Base-by-base conservation (phyloP, 192 early-diverging fungal species). In the Entomortierella lignicola region DNA sequence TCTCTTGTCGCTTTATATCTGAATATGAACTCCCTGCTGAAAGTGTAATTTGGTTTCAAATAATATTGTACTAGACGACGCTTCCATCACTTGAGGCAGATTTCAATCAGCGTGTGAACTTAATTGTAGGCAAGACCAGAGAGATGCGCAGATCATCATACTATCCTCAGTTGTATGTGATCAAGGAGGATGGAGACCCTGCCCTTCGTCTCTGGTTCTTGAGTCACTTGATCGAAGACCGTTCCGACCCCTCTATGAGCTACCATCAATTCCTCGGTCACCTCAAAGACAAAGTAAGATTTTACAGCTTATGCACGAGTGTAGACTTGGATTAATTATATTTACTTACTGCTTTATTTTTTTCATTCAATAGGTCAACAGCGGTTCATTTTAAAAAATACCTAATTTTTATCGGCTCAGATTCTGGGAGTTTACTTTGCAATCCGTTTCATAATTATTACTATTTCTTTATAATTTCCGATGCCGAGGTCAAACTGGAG, bases 121-220 rank as follows among this genome's bases (percentile, higher is more conserved):
- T 89, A 77, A 87, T 99, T 47, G 85, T 99, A 66, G 87, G 87
- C 23, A 91, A 90, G 54, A 83, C 95, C 25, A 88, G 90, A 18
- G 85, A 91, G 42, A 81, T 87, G 68, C 89, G 94, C 52, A 83
- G 92, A 62, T 83, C 89, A 42, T 67, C 94, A 82, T 85, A 88
- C 70, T 90, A 85, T 55, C 96, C 96, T 3, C 86, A 90, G 26
- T 66, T 95, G 26, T 94, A 93, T 75, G 77, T 99, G 43, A 90
- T 96, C 60, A 95, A 95, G 84, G 96, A 99, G 77, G 96, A 99
- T 71, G 94, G 94, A 20, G 95, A 97, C 59, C 89, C 92, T 23
- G 85, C 82, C 12, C 55, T 97, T 61, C 88, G 97, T 11, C 85
- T 93, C 82, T 87, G 88, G 93, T 94, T 98, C 85, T 66, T 94